Percentiles rank a stretch among this genome's conserved stretches.
phyloP scores from a whole-genome alignment of 164 flowering plant species.

The Nelumbo lutea region DNA sequence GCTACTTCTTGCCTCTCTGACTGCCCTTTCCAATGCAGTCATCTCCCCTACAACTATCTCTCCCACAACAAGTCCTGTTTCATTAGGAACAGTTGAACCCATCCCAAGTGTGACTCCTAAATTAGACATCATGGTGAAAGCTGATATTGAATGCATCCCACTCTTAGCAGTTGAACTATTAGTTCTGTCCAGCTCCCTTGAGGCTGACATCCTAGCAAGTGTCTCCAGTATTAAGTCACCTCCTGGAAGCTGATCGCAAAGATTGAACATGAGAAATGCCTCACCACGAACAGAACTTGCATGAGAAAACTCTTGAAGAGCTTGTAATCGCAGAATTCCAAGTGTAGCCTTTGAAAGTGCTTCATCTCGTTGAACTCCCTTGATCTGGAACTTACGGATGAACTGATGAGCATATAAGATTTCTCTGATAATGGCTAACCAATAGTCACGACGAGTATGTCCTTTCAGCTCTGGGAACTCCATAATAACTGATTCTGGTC shows the following conservation, averaged over 20 bases:
- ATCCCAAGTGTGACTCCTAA: conserved; percentile 62
- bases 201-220: conserved; percentile 51
- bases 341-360: conserved; percentile 77
- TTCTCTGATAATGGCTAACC: conserved; percentile 85
- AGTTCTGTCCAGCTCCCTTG: conserved; percentile 37
- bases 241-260: conserved; percentile 91
- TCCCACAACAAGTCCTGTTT: conserved; percentile 57
- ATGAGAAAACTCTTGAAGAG: conserved; percentile 55
- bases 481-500: conserved; percentile 77
- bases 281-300: conserved; percentile 34
- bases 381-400: conserved; percentile 54
- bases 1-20: conserved; percentile 60
- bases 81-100: conserved; percentile 27
- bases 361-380: conserved; percentile 57
- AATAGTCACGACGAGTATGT: conserved; percentile 87
- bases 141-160: conserved; percentile 60
- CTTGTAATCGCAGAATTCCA: conserved; percentile 79
- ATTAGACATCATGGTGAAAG: conserved; percentile 56
- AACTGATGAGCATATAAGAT: conserved; percentile 70
- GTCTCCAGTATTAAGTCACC: conserved; percentile 86
- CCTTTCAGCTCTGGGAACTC: conserved; percentile 97
- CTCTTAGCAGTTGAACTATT: conserved; percentile 27
- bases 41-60: conserved; percentile 79
- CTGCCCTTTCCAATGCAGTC: conserved; percentile 62
- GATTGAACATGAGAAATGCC: conserved; percentile 75